These are phyloP conservation scores for Beauveria bassiana DNA, from an alignment of 2,329 filamentous ascomycete species.

Conservation along the genomic window DNA sequence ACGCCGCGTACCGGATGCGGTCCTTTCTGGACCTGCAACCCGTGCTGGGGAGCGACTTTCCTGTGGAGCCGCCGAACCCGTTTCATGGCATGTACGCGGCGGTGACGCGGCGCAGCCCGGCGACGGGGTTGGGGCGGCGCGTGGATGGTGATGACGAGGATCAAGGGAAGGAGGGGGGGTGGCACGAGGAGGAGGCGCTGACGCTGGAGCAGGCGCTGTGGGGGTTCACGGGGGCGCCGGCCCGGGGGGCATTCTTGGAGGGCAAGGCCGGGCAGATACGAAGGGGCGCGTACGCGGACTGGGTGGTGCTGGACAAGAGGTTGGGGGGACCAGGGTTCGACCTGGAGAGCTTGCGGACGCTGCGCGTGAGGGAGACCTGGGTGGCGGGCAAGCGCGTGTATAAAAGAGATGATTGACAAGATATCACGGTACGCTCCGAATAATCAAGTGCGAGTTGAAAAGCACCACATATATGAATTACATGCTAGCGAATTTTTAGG, in stretches of 20 bases:
- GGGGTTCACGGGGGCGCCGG: slow-evolving; percentile 54
- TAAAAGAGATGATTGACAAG: slow-evolving; percentile 5
- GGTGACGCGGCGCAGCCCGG: slow-evolving; percentile 51
- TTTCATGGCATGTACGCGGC: slow-evolving; percentile 65
- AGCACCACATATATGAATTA: background rate
- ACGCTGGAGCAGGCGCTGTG: slow-evolving; percentile 50
- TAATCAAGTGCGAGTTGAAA: background rate
- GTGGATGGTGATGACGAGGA: slow-evolving; percentile 14
- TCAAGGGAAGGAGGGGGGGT: slow-evolving; percentile 41
- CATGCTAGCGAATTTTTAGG: background rate
- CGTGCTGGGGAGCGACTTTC: slow-evolving; percentile 62
- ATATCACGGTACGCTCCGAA: background rate
- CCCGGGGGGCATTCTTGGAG: slow-evolving; percentile 52
- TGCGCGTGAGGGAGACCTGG: slow-evolving; percentile 61
- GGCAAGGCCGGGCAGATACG: slow-evolving; percentile 51
- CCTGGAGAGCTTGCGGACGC: slow-evolving; percentile 42
- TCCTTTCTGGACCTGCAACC: slow-evolving; percentile 47
- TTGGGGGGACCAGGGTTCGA: slow-evolving; percentile 35
- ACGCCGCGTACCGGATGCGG: slow-evolving; percentile 59
- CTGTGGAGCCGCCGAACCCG: slow-evolving; percentile 60
- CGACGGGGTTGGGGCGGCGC: slow-evolving; percentile 37
- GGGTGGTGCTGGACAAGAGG: slow-evolving; percentile 58
- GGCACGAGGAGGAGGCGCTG: slow-evolving; percentile 53
- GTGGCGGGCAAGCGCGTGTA: slow-evolving; percentile 50
- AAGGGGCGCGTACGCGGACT: slow-evolving; percentile 58